These are phyloP conservation scores for Aspergillus fumigatus DNA, from an alignment of 2,329 filamentous ascomycete genomes.

Conservation along the genomic window DNA sequence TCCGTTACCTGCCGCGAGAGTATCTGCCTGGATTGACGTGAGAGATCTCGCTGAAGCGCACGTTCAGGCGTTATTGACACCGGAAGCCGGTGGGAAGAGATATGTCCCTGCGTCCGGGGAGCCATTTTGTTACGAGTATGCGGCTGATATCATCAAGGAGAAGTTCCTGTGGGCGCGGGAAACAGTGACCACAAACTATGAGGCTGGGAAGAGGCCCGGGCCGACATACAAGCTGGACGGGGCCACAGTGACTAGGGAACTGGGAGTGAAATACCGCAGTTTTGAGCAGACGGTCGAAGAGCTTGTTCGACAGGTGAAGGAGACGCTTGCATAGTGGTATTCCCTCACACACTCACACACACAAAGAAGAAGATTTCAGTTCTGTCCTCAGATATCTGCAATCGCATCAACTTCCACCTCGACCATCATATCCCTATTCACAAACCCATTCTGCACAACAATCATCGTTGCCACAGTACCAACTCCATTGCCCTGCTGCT, in stretches of 20 bases:
- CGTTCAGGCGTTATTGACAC: conserved; percentile 36
- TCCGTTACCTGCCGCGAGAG: conserved; percentile 30
- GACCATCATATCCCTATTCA: conserved; percentile 35
- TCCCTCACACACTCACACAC: not conserved
- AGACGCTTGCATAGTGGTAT: not conserved
- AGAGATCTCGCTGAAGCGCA: conserved; percentile 44
- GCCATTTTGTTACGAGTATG: conserved; percentile 44
- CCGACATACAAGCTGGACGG: conserved; percentile 40
- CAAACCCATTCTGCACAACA: conserved; percentile 34
- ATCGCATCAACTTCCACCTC: conserved; percentile 39
- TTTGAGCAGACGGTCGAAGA: conserved; percentile 17
- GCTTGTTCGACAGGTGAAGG: conserved; percentile 14
- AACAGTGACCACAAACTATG: conserved; percentile 19
- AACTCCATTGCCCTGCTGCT: conserved; percentile 17
- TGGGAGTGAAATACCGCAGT: conserved; percentile 34
- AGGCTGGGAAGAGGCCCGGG: conserved; percentile 29
- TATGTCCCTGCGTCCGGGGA: conserved; percentile 40
- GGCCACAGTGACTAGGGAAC: conserved; percentile 34
- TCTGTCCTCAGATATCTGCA: conserved; percentile 1
- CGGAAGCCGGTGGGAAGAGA: conserved; percentile 27
- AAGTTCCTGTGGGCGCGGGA: conserved; percentile 2
- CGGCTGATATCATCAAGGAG: conserved; percentile 14
- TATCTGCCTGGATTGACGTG: conserved; percentile 41
- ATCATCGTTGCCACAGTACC: conserved; percentile 36
- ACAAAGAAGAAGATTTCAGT: not conserved